Evolutionary conservation across 345 rosid genomes (phyloP).

Genomic region (Kernera saxatilis): DNA sequence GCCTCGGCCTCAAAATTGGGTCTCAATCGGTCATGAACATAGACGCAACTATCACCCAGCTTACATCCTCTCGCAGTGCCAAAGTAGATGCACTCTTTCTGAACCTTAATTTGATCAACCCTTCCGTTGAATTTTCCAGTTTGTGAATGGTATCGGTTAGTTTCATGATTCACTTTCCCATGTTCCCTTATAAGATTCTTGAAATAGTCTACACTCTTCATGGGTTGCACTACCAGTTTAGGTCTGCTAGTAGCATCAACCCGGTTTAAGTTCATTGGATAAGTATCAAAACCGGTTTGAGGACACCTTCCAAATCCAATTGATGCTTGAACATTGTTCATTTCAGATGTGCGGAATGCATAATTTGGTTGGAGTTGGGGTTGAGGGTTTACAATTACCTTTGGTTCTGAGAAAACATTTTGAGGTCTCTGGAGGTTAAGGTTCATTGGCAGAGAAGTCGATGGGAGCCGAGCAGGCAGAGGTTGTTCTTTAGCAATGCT

Average conservation of each 20-base stretch:
- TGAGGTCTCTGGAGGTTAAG: slow-evolving; percentile 18
- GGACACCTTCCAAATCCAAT: slow-evolving; percentile 2
- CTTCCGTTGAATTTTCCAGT: slow-evolving; percentile 7
- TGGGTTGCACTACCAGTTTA: slow-evolving; percentile 17
- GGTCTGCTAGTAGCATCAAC: neutral
- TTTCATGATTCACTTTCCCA: slow-evolving; percentile 41
- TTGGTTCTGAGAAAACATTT: slow-evolving; percentile 1
- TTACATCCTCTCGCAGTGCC: slow-evolving; percentile 46
- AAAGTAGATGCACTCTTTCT: slow-evolving; percentile 42
- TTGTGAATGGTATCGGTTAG: slow-evolving; percentile 15
- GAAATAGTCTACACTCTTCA: slow-evolving; percentile 44
- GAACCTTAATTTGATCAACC: slow-evolving; percentile 17
- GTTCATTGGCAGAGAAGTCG: slow-evolving; percentile 12
- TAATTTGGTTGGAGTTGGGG: neutral
- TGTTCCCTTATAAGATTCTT: slow-evolving; percentile 65
- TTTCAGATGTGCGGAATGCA: neutral
- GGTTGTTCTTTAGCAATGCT: neutral
- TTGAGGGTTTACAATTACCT: neutral
- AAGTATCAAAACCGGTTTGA: slow-evolving; percentile 14
- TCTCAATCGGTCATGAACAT: slow-evolving; percentile 34
- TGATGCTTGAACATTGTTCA: slow-evolving; percentile 19
- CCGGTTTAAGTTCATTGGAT: slow-evolving; percentile 12
- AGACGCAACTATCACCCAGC: slow-evolving; percentile 42
- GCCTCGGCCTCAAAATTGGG: slow-evolving; percentile 17
- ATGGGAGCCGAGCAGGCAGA: neutral